Evolutionary conservation across 2,329 filamentous ascomycete species (phyloP).

Genomic region (Bipolaris bicolor): DNA sequence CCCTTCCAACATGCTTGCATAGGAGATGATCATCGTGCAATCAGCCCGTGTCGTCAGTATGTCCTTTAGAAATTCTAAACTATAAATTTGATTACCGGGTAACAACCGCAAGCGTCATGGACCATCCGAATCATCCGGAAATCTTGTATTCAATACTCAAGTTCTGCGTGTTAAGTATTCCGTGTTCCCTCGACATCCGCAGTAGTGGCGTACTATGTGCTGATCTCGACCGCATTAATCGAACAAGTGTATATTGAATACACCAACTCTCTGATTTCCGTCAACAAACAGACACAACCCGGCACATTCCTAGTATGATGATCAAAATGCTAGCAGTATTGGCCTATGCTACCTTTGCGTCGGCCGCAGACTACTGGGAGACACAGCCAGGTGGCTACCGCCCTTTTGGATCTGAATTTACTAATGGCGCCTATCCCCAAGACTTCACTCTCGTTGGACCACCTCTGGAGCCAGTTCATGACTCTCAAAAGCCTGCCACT

Average conservation of each 20-base stretch:
- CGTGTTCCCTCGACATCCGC: no score
- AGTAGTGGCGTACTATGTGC: no score
- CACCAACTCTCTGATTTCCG: not conserved
- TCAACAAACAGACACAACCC: not conserved
- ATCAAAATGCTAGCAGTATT: not conserved
- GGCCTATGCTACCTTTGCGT: not conserved
- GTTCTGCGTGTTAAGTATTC: no score
- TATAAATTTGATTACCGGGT: no score
- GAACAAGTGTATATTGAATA: not conserved
- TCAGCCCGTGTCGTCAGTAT: not conserved
- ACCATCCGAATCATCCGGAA: no score
- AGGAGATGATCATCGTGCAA: not conserved
- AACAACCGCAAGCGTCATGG: no score
- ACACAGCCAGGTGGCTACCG: slow-evolving; percentile 17
- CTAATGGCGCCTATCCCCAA: slow-evolving; percentile 30
- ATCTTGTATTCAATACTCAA: no score
- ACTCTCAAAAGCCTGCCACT: slow-evolving; percentile 47
- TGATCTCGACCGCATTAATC: no score
- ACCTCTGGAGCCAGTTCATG: slow-evolving; percentile 47
- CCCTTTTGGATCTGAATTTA: slow-evolving; percentile 23
- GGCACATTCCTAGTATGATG: not conserved
- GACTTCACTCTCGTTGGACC: slow-evolving; percentile 49
- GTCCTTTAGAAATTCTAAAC: not conserved
- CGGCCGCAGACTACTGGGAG: slow-evolving; percentile 16
- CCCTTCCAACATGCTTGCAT: not conserved